Conservation (phyloP, 1,139 yeast genomes). For the Suhomyces coccinellae region DNA sequence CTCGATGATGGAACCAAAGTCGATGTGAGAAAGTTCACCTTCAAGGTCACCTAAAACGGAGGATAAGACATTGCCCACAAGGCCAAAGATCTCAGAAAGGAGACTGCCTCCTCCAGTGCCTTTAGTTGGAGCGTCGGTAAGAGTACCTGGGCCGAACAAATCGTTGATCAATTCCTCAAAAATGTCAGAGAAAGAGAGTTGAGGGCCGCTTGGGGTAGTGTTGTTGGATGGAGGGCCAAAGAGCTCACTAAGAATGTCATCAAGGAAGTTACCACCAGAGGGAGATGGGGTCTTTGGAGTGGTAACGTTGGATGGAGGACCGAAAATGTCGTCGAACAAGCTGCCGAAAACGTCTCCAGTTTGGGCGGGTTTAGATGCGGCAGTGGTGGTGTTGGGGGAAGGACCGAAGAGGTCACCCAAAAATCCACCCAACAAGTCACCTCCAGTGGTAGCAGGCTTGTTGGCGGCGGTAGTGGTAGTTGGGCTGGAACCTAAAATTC, state of each 20-base stretch:
- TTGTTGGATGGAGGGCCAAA: conserved; percentile 13
- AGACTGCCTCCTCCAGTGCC: conserved; percentile 17
- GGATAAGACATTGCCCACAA: conserved; percentile 15
- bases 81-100: conserved; percentile 24
- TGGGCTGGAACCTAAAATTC: conserved; percentile 13
- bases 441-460: conserved; percentile 11
- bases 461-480: conserved; percentile 9
- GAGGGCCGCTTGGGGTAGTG: conserved; percentile 16
- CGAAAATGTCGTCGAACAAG: conserved; percentile 8
- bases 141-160: conserved; percentile 15
- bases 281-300: conserved; percentile 1
- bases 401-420: conserved; percentile 20
- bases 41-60: conserved; percentile 12
- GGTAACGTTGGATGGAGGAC: conserved; percentile 8
- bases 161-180: conserved; percentile 14
- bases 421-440: conserved; percentile 18
- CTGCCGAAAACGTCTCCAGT: conserved; percentile 9
- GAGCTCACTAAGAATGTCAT: conserved; percentile 10
- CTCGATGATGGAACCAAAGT: conserved; percentile 12
- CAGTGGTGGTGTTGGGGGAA: conserved; percentile 13
- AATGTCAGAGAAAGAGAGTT: conserved; percentile 10
- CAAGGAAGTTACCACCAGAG: conserved; percentile 7
- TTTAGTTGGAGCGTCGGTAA: conserved; percentile 14
- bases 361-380: conserved; percentile 14
- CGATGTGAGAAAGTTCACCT: conserved; percentile 10